Evolutionary conservation across 1,139 yeast species (phyloP).

Genomic region (Chernovozyma aurita): DNA sequence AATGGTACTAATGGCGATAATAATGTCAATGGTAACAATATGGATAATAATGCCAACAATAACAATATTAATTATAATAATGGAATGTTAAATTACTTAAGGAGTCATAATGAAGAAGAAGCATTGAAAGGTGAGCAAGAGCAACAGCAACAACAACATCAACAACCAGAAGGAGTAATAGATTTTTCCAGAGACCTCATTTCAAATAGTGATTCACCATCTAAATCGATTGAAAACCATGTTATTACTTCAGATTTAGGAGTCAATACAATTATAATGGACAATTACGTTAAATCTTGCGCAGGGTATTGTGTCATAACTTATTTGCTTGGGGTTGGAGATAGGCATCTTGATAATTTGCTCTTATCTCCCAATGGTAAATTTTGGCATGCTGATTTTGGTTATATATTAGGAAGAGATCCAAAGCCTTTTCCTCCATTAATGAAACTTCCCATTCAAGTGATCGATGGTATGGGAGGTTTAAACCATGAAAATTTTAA

Average conservation of each 20-base stretch:
- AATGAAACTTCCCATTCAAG: constrained; percentile 96
- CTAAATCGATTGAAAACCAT: constrained; percentile 1
- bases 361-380: constrained; percentile 71
- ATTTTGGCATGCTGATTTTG: constrained; percentile 96
- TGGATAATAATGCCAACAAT: too few species aligned
- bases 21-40: neutral
- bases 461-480: constrained; percentile 98
- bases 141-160: constrained; percentile 4
- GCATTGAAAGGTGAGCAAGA: constrained; percentile 3
- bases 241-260: constrained; percentile 57
- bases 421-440: constrained; percentile 98
- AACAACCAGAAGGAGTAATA: too few species aligned
- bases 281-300: constrained; percentile 88
- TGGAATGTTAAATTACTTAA: constrained; percentile 69
- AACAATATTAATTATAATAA: constrained; percentile 18
- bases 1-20: constrained; percentile 1
- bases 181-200: constrained; percentile 2
- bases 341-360: constrained; percentile 89
- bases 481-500: constrained; percentile 78
- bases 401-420: constrained; percentile 91
- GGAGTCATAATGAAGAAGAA: constrained; percentile 56
- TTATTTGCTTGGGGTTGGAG: constrained; percentile 92
- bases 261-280: constrained; percentile 77
- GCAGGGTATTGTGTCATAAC: constrained; percentile 98
- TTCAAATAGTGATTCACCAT: neutral